Percentiles rank a stretch among this genome's conserved stretches.
These are phyloP conservation scores for Roridomyces roridus DNA, from an alignment of 768 basidiomycete species.

Conservation along the genomic window DNA sequence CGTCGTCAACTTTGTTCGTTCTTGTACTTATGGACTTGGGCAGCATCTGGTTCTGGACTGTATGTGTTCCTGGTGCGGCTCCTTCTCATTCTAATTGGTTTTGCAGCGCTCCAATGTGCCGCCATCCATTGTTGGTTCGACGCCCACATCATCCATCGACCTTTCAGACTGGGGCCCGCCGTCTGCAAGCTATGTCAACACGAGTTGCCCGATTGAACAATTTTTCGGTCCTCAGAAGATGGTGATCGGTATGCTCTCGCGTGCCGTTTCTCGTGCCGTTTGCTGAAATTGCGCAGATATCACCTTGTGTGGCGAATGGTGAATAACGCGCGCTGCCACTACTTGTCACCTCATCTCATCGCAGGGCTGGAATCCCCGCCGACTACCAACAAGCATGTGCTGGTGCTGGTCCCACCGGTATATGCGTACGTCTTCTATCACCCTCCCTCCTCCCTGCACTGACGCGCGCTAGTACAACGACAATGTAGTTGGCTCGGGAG, in stretches of 20 bases:
- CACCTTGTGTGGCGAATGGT: constrained; percentile 59
- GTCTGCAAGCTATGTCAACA: constrained; percentile 45
- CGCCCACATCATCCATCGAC: constrained; percentile 43
- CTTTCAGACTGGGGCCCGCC: constrained; percentile 50
- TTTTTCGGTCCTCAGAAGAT: constrained; percentile 56
- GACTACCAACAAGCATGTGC: constrained; percentile 41
- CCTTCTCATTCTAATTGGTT: not conserved
- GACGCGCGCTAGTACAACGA: constrained; percentile 52
- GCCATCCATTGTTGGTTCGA: constrained; percentile 38
- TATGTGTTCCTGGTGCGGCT: constrained; percentile 32
- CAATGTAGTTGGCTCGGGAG: constrained; percentile 58
- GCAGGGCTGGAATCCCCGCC: constrained; percentile 51
- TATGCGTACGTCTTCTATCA: constrained; percentile 39
- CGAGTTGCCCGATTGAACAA: constrained; percentile 47
- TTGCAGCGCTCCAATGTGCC: constrained; percentile 52
- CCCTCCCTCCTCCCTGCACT: not conserved
- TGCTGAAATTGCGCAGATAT: constrained; percentile 44
- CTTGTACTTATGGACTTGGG: constrained; percentile 14
- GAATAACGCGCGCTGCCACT: constrained; percentile 8
- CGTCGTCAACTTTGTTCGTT: not conserved
- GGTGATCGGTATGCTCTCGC: constrained; percentile 17
- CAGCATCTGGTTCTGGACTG: constrained; percentile 52
- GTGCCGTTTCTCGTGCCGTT: not conserved
- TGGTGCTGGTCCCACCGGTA: constrained; percentile 35
- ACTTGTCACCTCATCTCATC: not conserved